Percentiles rank a stretch among this genome's conserved stretches.
These are phyloP conservation scores for Fusarium anguioides DNA, from an alignment of 2,329 filamentous ascomycete genomes.

Conservation along the genomic window DNA sequence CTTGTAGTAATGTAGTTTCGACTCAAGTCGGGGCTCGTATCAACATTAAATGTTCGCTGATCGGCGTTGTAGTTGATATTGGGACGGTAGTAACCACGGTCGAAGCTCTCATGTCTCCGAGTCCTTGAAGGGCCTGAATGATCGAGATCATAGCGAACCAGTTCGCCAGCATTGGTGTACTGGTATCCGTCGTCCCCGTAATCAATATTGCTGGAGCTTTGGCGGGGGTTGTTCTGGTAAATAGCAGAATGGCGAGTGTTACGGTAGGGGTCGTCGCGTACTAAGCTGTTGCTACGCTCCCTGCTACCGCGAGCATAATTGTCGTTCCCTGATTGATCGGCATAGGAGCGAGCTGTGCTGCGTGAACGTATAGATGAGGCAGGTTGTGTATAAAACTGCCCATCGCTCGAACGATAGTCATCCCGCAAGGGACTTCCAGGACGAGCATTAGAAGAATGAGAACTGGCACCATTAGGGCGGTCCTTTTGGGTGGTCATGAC, in stretches of 20 bases:
- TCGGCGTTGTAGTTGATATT: conserved; percentile 64
- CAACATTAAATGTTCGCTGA: conserved; percentile 58
- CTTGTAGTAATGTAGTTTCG: conserved; percentile 55
- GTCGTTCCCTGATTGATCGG: conserved; percentile 62
- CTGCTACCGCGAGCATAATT: conserved; percentile 62
- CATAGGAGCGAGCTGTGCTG: conserved; percentile 60
- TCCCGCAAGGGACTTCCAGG: conserved; percentile 62
- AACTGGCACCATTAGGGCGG: conserved; percentile 54
- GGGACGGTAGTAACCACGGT: conserved; percentile 66
- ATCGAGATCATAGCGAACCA: conserved; percentile 71
- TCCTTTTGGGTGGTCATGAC: conserved; percentile 65
- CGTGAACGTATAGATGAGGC: conserved; percentile 66
- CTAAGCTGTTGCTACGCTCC: conserved; percentile 60
- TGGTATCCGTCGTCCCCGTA: conserved; percentile 71
- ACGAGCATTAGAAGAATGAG: conserved; percentile 52
- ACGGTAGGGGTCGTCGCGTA: conserved; percentile 60
- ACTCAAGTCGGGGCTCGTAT: conserved; percentile 56
- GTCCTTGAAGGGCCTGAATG: conserved; percentile 57
- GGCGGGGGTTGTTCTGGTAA: conserved; percentile 58
- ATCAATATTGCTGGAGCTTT: conserved; percentile 58
- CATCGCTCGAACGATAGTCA: conserved; percentile 63
- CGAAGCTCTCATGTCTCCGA: conserved; percentile 65
- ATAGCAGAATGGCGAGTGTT: conserved; percentile 58
- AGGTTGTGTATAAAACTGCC: conserved; percentile 66
- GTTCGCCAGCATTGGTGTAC: conserved; percentile 71